phyloP scores from a whole-genome alignment of 495 filamentous ascomycete genomes.

The Hypoxylon rickii region DNA sequence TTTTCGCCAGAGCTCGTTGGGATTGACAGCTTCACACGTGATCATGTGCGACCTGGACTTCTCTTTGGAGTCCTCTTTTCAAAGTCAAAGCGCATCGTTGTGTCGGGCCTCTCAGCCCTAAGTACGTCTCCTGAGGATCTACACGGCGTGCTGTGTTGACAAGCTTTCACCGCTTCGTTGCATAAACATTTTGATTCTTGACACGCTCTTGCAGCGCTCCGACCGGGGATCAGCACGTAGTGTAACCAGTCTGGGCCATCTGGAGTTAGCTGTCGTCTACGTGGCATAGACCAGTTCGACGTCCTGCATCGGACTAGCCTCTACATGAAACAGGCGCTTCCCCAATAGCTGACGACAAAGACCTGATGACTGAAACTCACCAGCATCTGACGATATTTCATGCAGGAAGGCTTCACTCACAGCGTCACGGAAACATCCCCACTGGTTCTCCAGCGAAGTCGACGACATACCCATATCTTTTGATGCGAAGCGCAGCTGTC shows the following conservation, averaged over 20 bases:
- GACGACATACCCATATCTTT: slow-evolving; percentile 24
- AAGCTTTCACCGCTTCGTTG: slow-evolving; percentile 28
- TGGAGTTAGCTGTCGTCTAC: slow-evolving; percentile 24
- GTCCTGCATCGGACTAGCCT: slow-evolving; percentile 24
- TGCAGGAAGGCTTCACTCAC: slow-evolving; percentile 25
- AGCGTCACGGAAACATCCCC: slow-evolving; percentile 20
- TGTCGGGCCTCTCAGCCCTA: slow-evolving; percentile 3
- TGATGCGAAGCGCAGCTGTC: slow-evolving; percentile 18
- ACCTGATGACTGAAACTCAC: slow-evolving; percentile 30
- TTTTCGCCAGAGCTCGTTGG: background rate
- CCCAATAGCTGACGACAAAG: slow-evolving; percentile 19
- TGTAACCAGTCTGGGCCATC: slow-evolving; percentile 8
- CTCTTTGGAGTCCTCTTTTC: background rate
- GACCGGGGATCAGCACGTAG: slow-evolving; percentile 12
- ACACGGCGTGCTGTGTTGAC: slow-evolving; percentile 2
- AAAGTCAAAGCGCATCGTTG: slow-evolving; percentile 3
- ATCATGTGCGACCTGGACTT: slow-evolving; percentile 1
- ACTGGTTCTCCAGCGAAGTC: slow-evolving; percentile 19
- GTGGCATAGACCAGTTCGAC: slow-evolving; percentile 30
- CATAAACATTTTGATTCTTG: slow-evolving; percentile 10
- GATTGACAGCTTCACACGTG: background rate
- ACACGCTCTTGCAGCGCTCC: slow-evolving; percentile 12
- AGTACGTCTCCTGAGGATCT: slow-evolving; percentile 12
- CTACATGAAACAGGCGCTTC: slow-evolving; percentile 37
- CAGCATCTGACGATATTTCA: slow-evolving; percentile 31